Percentiles rank a stretch among this genome's conserved stretches.
Evolutionary conservation across 352 stramenopile genomes (phyloP).

Genomic region (Pythium phragmiticola): DNA sequence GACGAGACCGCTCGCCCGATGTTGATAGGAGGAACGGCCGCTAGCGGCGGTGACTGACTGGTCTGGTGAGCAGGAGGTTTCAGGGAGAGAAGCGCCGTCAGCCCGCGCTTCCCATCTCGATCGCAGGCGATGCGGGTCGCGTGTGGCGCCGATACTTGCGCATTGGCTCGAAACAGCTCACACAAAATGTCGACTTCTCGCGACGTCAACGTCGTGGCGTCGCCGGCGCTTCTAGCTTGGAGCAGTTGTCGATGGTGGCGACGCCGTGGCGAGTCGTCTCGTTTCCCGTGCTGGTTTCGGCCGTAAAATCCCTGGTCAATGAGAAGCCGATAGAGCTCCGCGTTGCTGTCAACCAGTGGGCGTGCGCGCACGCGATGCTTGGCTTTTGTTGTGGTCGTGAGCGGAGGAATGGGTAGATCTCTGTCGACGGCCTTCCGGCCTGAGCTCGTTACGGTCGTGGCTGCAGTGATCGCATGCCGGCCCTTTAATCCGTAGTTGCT

Average conservation of each 20-base stretch:
- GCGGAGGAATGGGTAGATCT: not conserved
- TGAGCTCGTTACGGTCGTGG: not conserved
- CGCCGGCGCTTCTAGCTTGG: slow-evolving; percentile 26
- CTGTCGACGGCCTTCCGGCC: not conserved
- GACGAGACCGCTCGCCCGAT: not conserved
- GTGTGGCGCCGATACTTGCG: slow-evolving; percentile 18
- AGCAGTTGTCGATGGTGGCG: slow-evolving; percentile 25
- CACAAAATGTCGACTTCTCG: slow-evolving; percentile 65
- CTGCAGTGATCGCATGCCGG: slow-evolving; percentile 6
- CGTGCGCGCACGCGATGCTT: slow-evolving; percentile 77
- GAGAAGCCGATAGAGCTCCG: slow-evolving; percentile 66
- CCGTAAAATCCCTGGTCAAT: slow-evolving; percentile 66
- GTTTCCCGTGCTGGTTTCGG: not conserved
- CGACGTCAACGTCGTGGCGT: slow-evolving; percentile 52
- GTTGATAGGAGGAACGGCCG: not conserved
- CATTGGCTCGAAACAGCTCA: slow-evolving; percentile 41
- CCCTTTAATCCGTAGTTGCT: slow-evolving; percentile 85
- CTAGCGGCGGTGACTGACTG: not conserved
- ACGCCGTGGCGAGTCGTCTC: slow-evolving; percentile 1
- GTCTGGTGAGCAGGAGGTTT: slow-evolving; percentile 18
- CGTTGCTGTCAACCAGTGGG: slow-evolving; percentile 68
- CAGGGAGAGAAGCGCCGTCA: slow-evolving; percentile 57
- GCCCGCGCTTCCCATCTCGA: slow-evolving; percentile 36
- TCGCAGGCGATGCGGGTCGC: slow-evolving; percentile 60
- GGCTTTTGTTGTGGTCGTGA: not conserved